These are phyloP conservation scores for Fusarium subtropicale DNA, from an alignment of 2,329 filamentous ascomycete genomes.

Conservation along the genomic window DNA sequence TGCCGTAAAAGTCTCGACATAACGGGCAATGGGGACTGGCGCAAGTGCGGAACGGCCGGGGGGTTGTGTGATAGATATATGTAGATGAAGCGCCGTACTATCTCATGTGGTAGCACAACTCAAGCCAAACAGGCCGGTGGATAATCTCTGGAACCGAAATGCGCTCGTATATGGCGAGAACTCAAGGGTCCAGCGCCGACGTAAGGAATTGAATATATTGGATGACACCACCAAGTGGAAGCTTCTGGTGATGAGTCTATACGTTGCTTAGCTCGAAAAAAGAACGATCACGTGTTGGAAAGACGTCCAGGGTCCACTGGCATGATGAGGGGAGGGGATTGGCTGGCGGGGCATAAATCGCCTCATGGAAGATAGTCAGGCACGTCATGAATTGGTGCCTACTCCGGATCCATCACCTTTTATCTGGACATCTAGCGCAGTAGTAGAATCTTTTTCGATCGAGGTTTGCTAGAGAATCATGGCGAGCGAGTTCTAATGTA, in stretches of 20 bases:
- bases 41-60: conserved; percentile 53
- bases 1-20: conserved; percentile 77
- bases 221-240: conserved; percentile 49
- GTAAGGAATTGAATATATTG: conserved; percentile 42
- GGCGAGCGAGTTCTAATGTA: neutral
- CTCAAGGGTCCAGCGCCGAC: conserved; percentile 37
- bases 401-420: neutral
- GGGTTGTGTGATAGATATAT: conserved; percentile 41
- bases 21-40: conserved; percentile 50
- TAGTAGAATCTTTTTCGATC: neutral
- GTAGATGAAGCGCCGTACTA: conserved; percentile 44
- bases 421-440: neutral
- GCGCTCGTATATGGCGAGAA: conserved; percentile 32
- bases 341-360: conserved; percentile 13
- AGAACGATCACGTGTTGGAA: conserved; percentile 49
- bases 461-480: neutral
- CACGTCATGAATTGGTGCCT: conserved; percentile 30
- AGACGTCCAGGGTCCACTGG: conserved; percentile 32
- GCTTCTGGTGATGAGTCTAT: conserved; percentile 47
- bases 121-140: conserved; percentile 18
- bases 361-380: conserved; percentile 18
- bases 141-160: conserved; percentile 7
- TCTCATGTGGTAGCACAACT: conserved; percentile 50
- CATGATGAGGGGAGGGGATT: conserved; percentile 19
- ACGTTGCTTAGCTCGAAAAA: conserved; percentile 48